Base-by-base conservation (phyloP, 495 filamentous ascomycete genomes). In the Penicillium bialowiezense region DNA sequence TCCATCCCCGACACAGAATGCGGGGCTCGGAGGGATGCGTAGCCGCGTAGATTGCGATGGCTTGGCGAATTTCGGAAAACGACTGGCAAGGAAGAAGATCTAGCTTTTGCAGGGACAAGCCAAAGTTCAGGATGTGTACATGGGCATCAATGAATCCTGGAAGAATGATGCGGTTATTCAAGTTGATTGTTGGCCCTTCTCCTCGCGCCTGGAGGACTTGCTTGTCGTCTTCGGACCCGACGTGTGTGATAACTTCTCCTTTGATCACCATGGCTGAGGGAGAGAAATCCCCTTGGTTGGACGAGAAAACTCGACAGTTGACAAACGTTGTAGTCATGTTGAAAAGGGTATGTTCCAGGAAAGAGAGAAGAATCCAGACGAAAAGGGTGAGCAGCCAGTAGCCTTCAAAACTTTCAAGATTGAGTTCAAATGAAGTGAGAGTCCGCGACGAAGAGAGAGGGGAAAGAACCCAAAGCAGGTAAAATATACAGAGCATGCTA, bases 61-160 rank as follows among this genome's bases (percentile, higher is more conserved):
- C 59, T 12, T 44, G 33, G 7, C 69, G 74, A 58, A 86, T 86
- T 15, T 79, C 78, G 12, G 56, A 29, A 5, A 84, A 72, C 14
- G 63, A 61, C 26, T 66, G 74, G 70, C 82, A 84, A 13, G 41
- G 26, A 12, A 72, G 63, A 1, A 85, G 68, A 41, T 74, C 71
- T 33, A 79, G 68, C 58, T 84, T 83, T 54, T 73, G 74, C 7
- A 84, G 75, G 0, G 79, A 72, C 50, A 78, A 66, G 13, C 81
- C 81, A 40, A 84, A 73, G 39, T 82, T 71, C 52, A 85, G 71
- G 17, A 85, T 69, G 51, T 85, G 83, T 70, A 83, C 75, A 50
- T 82, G 82, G 4, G 78, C 81, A 47, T 86, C 83, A 34, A 85
- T 76, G 51, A 85, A 85, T 1, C 80, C 80, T 0, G 82, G 82